Base-by-base conservation (phyloP, 2,329 filamentous ascomycete genomes). In the Beauveria rudraprayagi region DNA sequence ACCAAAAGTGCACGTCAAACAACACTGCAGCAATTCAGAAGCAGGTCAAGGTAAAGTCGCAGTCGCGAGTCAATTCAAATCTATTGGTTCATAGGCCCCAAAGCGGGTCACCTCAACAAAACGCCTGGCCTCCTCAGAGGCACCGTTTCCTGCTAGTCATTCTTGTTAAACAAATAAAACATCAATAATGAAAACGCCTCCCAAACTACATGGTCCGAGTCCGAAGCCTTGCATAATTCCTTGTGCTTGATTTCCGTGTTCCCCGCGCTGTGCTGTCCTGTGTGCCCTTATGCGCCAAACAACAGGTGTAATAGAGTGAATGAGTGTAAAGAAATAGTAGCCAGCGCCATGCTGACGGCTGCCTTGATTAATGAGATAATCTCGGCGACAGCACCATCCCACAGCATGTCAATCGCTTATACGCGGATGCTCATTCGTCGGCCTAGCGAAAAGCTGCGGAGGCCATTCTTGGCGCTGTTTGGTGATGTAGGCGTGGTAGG, bases 401-500 rank as follows among this genome's bases (percentile, higher is more conserved):
- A 52, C 24, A 50, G 56, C 44, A 26, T 17, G 17, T 24, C 19
- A 26, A 34, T 19, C 26, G 40, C 47, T 57, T 47, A 62, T 62
- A 16, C 48, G 22, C 54, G 44, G 30, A 63, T 11, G 52, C 63
- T 66, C 62, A 64, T 62, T 46, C 64, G 50, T 41, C 58, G 63
- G n/a, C 63, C 40, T 11, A 65, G 61, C 11, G 62, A 61, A 9
- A 62, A 57, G 19, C 14, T 26, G 22, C 56, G 56, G 26, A 58
- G 44, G 22, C 61, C 58, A 19, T 57, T 51, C 24, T 60, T 44
- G 56, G 46, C 28, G 50, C 26, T 53, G 54, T 51, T 60, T 16
- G 64, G 63, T 10, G 70, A 68, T 8, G 59, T 48, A 54, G 63
- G 30, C 9, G 52, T 54, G 3, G 57, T 46, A 54, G 63, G 24